These are phyloP conservation scores for Groenewaldozyma tartarivorans DNA, from an alignment of 805 yeast genomes.

Conservation along the genomic window DNA sequence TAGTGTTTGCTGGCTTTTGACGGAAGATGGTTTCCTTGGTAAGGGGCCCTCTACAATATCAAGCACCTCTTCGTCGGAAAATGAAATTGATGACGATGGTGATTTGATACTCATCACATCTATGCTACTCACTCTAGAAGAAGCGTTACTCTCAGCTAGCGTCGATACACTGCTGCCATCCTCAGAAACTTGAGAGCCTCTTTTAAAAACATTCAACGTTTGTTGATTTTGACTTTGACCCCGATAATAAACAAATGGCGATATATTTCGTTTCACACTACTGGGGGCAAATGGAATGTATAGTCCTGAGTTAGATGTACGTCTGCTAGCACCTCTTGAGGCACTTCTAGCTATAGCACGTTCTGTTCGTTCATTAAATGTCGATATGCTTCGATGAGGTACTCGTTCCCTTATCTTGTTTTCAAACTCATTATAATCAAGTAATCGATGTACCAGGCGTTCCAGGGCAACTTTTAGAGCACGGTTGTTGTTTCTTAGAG, in stretches of 20 bases:
- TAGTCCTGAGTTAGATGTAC: background rate
- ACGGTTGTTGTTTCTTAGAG: constrained; percentile 23
- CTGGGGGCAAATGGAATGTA: background rate
- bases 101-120: background rate
- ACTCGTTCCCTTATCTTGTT: constrained; percentile 17
- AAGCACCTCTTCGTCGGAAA: background rate
- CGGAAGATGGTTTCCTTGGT: background rate
- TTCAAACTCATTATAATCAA: constrained; percentile 24
- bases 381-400: constrained; percentile 12
- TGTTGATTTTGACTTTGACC: too few species aligned
- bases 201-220: too few species aligned
- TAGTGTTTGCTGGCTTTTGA: background rate
- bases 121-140: background rate
- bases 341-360: background rate
- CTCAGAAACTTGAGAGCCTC: too few species aligned
- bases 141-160: background rate
- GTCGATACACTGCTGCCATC: too few species aligned
- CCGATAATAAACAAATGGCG: background rate
- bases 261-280: background rate
- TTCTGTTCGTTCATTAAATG: constrained; percentile 5
- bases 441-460: constrained; percentile 26
- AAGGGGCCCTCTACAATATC: background rate
- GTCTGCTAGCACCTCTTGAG: background rate
- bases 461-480: constrained; percentile 26
- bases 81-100: background rate